phyloP scores from a whole-genome alignment of 83 land plant species.

The Larix sibirica region DNA sequence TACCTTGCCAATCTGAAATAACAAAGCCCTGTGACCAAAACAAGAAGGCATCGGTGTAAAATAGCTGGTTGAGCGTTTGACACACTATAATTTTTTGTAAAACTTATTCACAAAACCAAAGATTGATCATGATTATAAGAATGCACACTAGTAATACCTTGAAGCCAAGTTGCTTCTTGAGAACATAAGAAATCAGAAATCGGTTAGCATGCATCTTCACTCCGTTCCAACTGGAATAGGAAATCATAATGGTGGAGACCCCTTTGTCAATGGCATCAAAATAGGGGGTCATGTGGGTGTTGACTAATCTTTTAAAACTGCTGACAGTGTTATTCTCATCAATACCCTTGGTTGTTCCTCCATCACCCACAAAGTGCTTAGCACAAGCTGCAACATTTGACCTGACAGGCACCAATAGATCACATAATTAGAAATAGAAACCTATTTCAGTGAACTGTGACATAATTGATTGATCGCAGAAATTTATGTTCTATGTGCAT shows the following conservation, averaged over 20 bases:
- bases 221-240: slow-evolving; percentile 89
- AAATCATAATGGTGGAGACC: slow-evolving; percentile 76
- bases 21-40: slow-evolving; percentile 54
- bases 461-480: neutral
- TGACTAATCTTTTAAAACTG: slow-evolving; percentile 34
- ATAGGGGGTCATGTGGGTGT: slow-evolving; percentile 77
- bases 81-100: neutral
- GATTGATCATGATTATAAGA: neutral
- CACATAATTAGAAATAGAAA: too few species aligned
- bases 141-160: slow-evolving; percentile 27
- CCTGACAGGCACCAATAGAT: slow-evolving; percentile 19
- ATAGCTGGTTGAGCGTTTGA: neutral
- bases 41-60: neutral
- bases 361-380: too few species aligned
- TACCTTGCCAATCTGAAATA: slow-evolving; percentile 72
- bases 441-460: too few species aligned
- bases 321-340: slow-evolving; percentile 71
- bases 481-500: neutral
- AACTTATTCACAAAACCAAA: neutral
- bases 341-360: too few species aligned
- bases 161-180: slow-evolving; percentile 68
- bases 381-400: slow-evolving; percentile 60
- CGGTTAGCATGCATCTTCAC: slow-evolving; percentile 77
- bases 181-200: slow-evolving; percentile 52
- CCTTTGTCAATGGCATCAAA: slow-evolving; percentile 54